A percentile compares a stretch with the other conserved stretches of the same genome.
phyloP scores from a whole-genome alignment of 495 filamentous ascomycete genomes.

The Annulohypoxylon stygium region DNA sequence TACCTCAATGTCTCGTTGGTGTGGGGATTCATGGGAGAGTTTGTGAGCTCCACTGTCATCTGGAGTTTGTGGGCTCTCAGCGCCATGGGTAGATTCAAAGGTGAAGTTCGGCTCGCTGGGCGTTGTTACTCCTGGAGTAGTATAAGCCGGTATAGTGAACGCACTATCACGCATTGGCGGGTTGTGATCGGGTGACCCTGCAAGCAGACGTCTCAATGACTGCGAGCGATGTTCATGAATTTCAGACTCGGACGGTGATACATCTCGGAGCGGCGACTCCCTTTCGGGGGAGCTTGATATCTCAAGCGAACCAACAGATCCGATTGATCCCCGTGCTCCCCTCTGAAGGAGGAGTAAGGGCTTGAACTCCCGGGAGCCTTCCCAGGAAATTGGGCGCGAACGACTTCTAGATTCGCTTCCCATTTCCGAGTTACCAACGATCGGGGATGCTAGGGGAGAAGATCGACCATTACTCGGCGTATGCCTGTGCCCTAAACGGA shows the following conservation, averaged over 20 bases:
- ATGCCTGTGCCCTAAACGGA: slow-evolving; percentile 60
- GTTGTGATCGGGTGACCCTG: slow-evolving; percentile 22
- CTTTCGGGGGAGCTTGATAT: slow-evolving; percentile 39
- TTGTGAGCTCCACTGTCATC: not conserved
- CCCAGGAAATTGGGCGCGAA: slow-evolving; percentile 64
- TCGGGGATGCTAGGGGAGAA: slow-evolving; percentile 58
- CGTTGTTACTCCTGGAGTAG: slow-evolving; percentile 1
- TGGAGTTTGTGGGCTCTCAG: not conserved
- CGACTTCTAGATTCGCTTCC: slow-evolving; percentile 50
- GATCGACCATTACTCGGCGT: slow-evolving; percentile 53
- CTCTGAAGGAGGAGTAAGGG: slow-evolving; percentile 65
- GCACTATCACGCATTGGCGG: slow-evolving; percentile 12
- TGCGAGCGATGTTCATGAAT: slow-evolving; percentile 16
- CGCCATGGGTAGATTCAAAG: not conserved
- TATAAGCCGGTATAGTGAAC: not conserved
- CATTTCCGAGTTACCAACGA: slow-evolving; percentile 45
- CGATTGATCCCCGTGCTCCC: slow-evolving; percentile 33
- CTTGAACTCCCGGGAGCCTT: slow-evolving; percentile 61
- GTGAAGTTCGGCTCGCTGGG: not conserved
- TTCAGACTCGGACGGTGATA: slow-evolving; percentile 24
- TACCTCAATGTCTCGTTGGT: slow-evolving; percentile 8
- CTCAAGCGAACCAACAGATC: slow-evolving; percentile 12
- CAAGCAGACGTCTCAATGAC: slow-evolving; percentile 2
- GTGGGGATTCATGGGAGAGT: slow-evolving; percentile 9
- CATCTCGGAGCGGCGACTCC: slow-evolving; percentile 24